Base-by-base conservation (phyloP, 2,329 filamentous ascomycete species). In the Aquanectria penicillioides region DNA sequence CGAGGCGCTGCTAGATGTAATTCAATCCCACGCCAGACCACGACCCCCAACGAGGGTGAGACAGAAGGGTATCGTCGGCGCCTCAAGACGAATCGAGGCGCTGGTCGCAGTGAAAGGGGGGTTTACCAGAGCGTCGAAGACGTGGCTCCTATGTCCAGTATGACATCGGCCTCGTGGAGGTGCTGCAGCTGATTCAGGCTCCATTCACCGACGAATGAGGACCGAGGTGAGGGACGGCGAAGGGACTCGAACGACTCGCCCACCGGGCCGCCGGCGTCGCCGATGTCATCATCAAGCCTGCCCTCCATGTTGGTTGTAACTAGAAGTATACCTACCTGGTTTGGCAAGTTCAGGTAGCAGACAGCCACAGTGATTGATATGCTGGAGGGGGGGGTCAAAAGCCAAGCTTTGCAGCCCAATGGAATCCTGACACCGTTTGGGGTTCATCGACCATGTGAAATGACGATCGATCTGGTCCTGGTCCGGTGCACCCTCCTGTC, bases 261-360 rank as follows among this genome's bases (percentile, higher is more conserved):
- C 34, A 49, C 34, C 51, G 59, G 55, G 31, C 55, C 46, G 56
- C 55, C 66, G 66, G 66, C 64, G 51, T 64, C 56, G 50, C 66
- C 66, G 66, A 66, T 66, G 47, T 68, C 55, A 51, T 26, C 33
- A 43, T n/a, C n/a, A n/a, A n/a, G n/a, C n/a, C n/a, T n/a, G n/a
- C n/a, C 46, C 31, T 26, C 28, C n/a, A 17, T 34, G 18, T 25
- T 18, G 26, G 18, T 25, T 25, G 47, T 40, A 37, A 36, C 23
- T 50, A 36, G 29, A 25, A 38, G 41, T 44, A 38, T 26, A 57
- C 38, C 13, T 46, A 36, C 46, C 46, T 22, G 15, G 47, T 44
- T 38, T 33, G 54, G 54, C 33, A 51, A 43, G 46, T 38, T 38
- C n/a, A 46, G 33, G 23, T 15, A 28, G 15, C 25, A 34, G 18